Base-by-base conservation (phyloP, 164 flowering plant genomes). In the Platanus orientalis region DNA sequence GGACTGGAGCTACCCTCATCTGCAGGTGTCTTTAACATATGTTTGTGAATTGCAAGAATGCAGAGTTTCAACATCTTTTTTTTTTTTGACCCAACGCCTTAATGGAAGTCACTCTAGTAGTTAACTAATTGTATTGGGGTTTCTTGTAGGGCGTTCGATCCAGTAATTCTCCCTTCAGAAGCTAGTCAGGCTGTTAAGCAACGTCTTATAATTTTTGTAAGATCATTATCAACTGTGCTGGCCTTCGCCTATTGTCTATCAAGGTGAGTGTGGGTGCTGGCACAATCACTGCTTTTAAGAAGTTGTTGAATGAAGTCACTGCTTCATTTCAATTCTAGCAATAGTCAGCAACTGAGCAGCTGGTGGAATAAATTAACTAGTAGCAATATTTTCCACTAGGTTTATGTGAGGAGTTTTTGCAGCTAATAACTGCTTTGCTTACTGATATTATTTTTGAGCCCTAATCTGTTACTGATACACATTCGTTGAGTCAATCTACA, bases 241-340 rank as follows among this genome's bases (percentile, higher is more conserved):
- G 89, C 96, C n/a, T 78, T 84, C 57, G 91, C 97, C 7, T 86
- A 80, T 72, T 89, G 97, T 71, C 69, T 94, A 60, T 90, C 98
- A 67, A 84, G 97, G 98, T 90, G 61, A 49, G 71, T 32, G 27
- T 44, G 27, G 34, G 50, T 54, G 25, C 17, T 50, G 17, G 47
- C 20, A 29, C 30, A 27, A 19, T 44, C 39, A 26, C n/a, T 17
- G 13, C 24, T 51, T 16, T 47, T 25, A 17, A 30, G 45, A 45
- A 54, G 13, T 24, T 52, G 30, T 14, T 16, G 20, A 27, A 53
- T 26, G n/a, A 53, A 26, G 30, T 47, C 20, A 25, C 49, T 45
- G 48, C 30, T 29, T 26, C 1, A 13, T 27, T 29, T 58, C 13
- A 11, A 19, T 6, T 29, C 1, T 0, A 20, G 29, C 25, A 21